These are phyloP conservation scores for Theileria equi DNA, from an alignment of 169 alveolate species.

Conservation along the genomic window DNA sequence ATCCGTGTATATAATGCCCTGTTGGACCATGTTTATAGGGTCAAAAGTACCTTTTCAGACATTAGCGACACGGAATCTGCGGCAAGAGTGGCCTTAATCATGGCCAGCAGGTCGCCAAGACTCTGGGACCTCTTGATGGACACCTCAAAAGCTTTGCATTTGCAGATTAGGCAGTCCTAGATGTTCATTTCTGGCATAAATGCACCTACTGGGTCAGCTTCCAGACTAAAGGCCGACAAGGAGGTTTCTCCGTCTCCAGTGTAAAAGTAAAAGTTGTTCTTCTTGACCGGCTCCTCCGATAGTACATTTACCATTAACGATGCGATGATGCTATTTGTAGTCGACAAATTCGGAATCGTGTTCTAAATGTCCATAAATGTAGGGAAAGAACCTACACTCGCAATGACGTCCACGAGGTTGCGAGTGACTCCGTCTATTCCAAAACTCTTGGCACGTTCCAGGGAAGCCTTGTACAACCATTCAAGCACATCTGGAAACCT, in stretches of 20 bases:
- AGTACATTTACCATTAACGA: slow-evolving; percentile 18
- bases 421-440: slow-evolving; percentile 15
- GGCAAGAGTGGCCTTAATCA: background rate
- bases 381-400: slow-evolving; percentile 9
- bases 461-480: slow-evolving; percentile 6
- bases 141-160: slow-evolving; percentile 9
- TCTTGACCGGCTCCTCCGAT: background rate
- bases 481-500: background rate
- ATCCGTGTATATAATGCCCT: too few species aligned
- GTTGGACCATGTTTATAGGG: too few species aligned
- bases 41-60: slow-evolving; percentile 1
- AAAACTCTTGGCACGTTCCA: background rate
- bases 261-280: slow-evolving; percentile 54
- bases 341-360: slow-evolving; percentile 2
- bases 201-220: slow-evolving; percentile 26
- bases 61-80: background rate
- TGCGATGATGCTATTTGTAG: slow-evolving; percentile 48
- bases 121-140: background rate
- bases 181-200: background rate
- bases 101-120: slow-evolving; percentile 7
- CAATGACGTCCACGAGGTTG: slow-evolving; percentile 17
- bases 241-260: slow-evolving; percentile 43
- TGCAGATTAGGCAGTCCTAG: slow-evolving; percentile 44
- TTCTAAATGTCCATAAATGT: background rate
- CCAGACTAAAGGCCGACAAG: slow-evolving; percentile 11